Conservation (phyloP, 306 rosid genomes). For the Alnus glutinosa region DNA sequence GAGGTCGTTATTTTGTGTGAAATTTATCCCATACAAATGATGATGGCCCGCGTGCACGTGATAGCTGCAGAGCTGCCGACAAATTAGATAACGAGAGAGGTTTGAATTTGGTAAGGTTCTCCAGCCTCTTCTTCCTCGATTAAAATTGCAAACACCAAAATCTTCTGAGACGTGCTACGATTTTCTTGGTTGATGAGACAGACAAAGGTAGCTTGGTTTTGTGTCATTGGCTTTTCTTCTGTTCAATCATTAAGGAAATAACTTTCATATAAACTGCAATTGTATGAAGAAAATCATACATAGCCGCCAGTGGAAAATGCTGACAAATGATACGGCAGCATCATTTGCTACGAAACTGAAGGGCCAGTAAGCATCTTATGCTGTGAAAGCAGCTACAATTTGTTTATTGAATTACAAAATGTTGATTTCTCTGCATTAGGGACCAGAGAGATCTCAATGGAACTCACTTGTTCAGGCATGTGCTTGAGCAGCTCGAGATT, state of each 20-base stretch:
- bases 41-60: constrained; percentile 34
- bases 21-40: not conserved
- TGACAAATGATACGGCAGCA: not conserved
- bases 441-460: no score
- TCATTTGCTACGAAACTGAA: not conserved
- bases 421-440: no score
- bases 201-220: not conserved
- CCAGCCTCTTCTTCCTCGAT: not conserved
- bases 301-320: not conserved
- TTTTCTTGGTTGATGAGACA: not conserved
- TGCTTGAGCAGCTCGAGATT: no score
- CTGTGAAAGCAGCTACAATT: no score
- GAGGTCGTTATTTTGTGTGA: not conserved
- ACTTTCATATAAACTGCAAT: not conserved
- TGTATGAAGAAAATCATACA: not conserved
- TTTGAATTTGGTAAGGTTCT: not conserved
- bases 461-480: no score
- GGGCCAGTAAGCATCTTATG: no score
- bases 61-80: constrained; percentile 34
- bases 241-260: not conserved
- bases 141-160: not conserved
- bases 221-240: not conserved
- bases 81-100: constrained; percentile 21
- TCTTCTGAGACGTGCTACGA: not conserved
- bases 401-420: no score